Conservation (phyloP, 2,329 filamentous ascomycete genomes). For the Colletotrichum tamarilloi region DNA sequence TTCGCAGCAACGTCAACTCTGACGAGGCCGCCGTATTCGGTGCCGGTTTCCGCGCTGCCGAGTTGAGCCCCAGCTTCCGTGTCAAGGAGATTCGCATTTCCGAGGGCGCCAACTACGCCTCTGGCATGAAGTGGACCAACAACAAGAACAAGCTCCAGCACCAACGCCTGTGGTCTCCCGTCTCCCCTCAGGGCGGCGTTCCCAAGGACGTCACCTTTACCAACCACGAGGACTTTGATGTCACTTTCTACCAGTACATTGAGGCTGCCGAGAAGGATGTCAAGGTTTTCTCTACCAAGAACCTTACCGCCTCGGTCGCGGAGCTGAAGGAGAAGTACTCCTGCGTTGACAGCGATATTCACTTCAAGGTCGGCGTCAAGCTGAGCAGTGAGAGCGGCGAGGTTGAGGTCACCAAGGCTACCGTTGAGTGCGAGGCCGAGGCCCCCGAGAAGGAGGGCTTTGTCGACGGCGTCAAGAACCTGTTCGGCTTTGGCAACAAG, state of each 20-base stretch:
- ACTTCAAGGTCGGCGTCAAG: conserved; percentile 81
- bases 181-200: conserved; percentile 78
- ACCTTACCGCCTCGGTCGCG: conserved; percentile 85
- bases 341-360: conserved; percentile 81
- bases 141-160: conserved; percentile 77
- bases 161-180: conserved; percentile 85
- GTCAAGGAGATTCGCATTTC: conserved; percentile 93
- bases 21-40: conserved; percentile 97
- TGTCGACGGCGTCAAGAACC: conserved; percentile 93
- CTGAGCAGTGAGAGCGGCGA: conserved; percentile 80
- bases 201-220: conserved; percentile 88
- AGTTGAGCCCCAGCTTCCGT: conserved; percentile 93
- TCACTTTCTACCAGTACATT: conserved; percentile 83
- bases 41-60: conserved; percentile 92
- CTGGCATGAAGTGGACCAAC: conserved; percentile 79
- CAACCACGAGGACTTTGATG: conserved; percentile 83
- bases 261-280: conserved; percentile 69
- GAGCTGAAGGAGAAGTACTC: conserved; percentile 82
- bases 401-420: conserved; percentile 80
- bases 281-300: conserved; percentile 78
- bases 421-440: conserved; percentile 87
- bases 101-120: conserved; percentile 81
- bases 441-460: conserved; percentile 79
- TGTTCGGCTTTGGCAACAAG: conserved; percentile 95
- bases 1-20: conserved; percentile 94